A percentile compares a stretch with the other conserved stretches of the same genome.
These are phyloP conservation scores for Phaeomoniella chlamydospora DNA, from an alignment of 2,329 filamentous ascomycete genomes.

Conservation along the genomic window DNA sequence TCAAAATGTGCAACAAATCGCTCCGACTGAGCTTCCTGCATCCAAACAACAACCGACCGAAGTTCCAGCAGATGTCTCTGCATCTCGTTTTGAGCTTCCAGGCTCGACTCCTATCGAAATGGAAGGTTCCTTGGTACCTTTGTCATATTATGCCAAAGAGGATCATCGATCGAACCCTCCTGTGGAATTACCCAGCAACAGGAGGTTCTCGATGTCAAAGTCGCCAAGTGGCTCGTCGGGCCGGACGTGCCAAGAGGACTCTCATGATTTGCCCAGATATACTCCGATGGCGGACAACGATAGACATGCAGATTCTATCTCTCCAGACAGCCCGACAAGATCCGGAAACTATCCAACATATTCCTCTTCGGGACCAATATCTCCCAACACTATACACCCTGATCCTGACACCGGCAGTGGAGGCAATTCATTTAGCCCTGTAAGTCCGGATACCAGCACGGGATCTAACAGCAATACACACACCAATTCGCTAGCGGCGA, in stretches of 20 bases:
- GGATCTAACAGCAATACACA: background rate
- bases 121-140: slow-evolving; percentile 4
- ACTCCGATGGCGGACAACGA: background rate
- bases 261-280: background rate
- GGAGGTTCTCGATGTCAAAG: background rate
- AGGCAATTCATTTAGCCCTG: background rate
- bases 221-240: background rate
- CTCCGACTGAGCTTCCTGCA: slow-evolving; percentile 10
- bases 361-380: background rate
- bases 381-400: background rate
- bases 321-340: background rate
- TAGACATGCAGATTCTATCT: background rate
- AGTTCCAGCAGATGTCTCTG: slow-evolving; percentile 11
- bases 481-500: background rate
- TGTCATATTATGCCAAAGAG: background rate
- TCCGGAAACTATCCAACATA: too few relatives aligned
- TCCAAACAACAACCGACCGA: slow-evolving; percentile 13
- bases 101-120: slow-evolving; percentile 10
- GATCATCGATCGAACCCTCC: background rate
- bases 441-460: background rate
- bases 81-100: slow-evolving; percentile 10
- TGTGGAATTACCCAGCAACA: background rate
- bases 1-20: background rate
- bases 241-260: background rate
- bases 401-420: background rate